These are phyloP conservation scores for Calonectria crousiana DNA, from an alignment of 2,329 filamentous ascomycete genomes.

Conservation along the genomic window DNA sequence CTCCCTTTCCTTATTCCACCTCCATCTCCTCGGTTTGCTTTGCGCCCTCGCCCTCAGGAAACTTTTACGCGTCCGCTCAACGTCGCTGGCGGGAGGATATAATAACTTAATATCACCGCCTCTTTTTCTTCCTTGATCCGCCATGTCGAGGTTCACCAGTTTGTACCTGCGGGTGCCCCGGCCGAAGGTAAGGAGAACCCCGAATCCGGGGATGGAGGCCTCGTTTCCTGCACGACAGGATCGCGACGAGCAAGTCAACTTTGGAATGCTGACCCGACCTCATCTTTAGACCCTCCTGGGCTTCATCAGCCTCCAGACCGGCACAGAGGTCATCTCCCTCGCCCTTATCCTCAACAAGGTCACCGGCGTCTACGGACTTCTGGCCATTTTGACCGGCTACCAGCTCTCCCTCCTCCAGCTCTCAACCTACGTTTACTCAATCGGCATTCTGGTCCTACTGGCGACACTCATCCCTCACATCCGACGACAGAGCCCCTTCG, in stretches of 20 bases:
- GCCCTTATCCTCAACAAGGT: constrained; percentile 92
- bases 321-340: constrained; percentile 85
- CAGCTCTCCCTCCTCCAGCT: constrained; percentile 85
- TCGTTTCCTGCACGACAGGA: background rate
- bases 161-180: constrained; percentile 54
- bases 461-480: constrained; percentile 83
- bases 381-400: constrained; percentile 90
- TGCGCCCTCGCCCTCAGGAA: background rate
- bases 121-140: constrained; percentile 18
- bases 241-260: background rate
- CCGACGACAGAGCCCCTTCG: constrained; percentile 80
- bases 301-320: constrained; percentile 87
- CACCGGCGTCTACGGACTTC: constrained; percentile 89
- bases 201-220: background rate
- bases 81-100: constrained; percentile 10
- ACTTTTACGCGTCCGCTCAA: background rate
- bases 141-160: constrained; percentile 53
- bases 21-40: background rate
- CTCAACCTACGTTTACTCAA: constrained; percentile 91
- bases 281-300: constrained; percentile 80
- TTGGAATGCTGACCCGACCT: constrained; percentile 31
- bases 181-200: constrained; percentile 51
- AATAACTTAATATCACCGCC: constrained; percentile 10
- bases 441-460: constrained; percentile 76
- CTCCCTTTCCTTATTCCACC: constrained; percentile 12